Conservation (phyloP, 2,329 filamentous ascomycete species). For the Aspergillus fumigatiaffinis region DNA sequence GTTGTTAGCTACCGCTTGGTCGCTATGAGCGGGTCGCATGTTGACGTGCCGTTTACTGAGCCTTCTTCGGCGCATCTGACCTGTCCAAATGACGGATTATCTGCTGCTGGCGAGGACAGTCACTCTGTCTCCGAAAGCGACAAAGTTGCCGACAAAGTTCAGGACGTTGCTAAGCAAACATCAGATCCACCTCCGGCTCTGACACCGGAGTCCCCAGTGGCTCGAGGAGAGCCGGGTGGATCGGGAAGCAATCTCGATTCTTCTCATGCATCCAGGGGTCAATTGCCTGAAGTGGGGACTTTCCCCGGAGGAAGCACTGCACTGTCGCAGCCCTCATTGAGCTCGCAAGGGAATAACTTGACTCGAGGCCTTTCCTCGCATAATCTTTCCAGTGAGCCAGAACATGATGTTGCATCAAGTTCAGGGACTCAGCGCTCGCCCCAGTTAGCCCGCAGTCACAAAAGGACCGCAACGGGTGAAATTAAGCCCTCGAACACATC, state of each 20-base stretch:
- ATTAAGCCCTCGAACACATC: constrained; percentile 52
- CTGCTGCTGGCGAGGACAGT: neutral
- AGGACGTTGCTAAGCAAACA: constrained; percentile 11
- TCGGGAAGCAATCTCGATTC: neutral
- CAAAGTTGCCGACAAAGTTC: constrained; percentile 1
- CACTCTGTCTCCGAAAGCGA: constrained; percentile 2
- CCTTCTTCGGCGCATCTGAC: constrained; percentile 18
- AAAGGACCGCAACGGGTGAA: constrained; percentile 72
- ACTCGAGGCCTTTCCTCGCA: neutral
- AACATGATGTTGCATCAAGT: constrained; percentile 13
- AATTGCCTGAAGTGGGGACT: neutral
- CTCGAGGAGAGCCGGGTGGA: neutral
- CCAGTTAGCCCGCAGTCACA: constrained; percentile 47
- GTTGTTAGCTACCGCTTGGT: neutral
- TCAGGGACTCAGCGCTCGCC: constrained; percentile 11
- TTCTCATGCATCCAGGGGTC: neutral
- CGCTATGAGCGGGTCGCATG: constrained; percentile 10
- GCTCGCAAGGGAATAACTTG: neutral
- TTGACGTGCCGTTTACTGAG: constrained; percentile 16
- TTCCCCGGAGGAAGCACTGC: neutral
- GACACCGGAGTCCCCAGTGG: neutral
- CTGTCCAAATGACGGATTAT: constrained; percentile 11
- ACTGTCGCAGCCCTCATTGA: neutral
- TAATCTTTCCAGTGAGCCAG: neutral
- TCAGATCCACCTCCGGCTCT: constrained; percentile 3